Percentiles rank a stretch among this genome's conserved stretches.
Evolutionary conservation across 495 filamentous ascomycete genomes (phyloP).

Genomic region (Thozetella sp.): DNA sequence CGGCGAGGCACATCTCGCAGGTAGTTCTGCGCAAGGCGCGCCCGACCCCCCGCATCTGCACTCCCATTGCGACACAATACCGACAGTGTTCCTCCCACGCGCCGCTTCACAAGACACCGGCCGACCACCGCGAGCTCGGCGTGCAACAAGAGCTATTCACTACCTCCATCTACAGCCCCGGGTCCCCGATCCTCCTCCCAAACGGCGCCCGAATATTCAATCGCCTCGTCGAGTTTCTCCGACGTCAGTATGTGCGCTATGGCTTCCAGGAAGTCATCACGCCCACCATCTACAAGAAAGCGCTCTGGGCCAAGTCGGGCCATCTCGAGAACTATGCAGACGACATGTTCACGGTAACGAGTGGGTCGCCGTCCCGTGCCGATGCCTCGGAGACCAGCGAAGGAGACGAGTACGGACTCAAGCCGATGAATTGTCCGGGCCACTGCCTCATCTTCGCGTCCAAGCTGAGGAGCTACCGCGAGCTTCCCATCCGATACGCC

Average conservation of each 20-base stretch:
- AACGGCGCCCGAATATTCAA: conserved; percentile 87
- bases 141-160: conserved; percentile 77
- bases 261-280: conserved; percentile 93
- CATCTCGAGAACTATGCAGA: conserved; percentile 94
- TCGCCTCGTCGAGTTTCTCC: conserved; percentile 81
- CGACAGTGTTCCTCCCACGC: conserved; percentile 30
- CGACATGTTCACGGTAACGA: conserved; percentile 90
- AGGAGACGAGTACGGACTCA: conserved; percentile 83
- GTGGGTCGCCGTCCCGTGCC: conserved; percentile 42
- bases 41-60: background rate
- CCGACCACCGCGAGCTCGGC: conserved; percentile 74
- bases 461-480: conserved; percentile 72
- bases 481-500: conserved; percentile 87
- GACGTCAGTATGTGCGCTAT: conserved; percentile 83
- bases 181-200: conserved; percentile 86
- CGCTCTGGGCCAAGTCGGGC: conserved; percentile 85
- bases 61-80: conserved; percentile 5
- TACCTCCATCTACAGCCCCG: conserved; percentile 78
- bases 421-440: conserved; percentile 97
- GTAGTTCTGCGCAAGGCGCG: conserved; percentile 7
- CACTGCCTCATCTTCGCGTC: conserved; percentile 86
- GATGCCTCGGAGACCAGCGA: conserved; percentile 45
- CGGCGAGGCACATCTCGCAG: conserved; percentile 14
- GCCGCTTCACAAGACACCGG: conserved; percentile 26
- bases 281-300: conserved; percentile 91